Conservation (phyloP, 805 yeast genomes). For the Blastobotrys peoriensis region DNA sequence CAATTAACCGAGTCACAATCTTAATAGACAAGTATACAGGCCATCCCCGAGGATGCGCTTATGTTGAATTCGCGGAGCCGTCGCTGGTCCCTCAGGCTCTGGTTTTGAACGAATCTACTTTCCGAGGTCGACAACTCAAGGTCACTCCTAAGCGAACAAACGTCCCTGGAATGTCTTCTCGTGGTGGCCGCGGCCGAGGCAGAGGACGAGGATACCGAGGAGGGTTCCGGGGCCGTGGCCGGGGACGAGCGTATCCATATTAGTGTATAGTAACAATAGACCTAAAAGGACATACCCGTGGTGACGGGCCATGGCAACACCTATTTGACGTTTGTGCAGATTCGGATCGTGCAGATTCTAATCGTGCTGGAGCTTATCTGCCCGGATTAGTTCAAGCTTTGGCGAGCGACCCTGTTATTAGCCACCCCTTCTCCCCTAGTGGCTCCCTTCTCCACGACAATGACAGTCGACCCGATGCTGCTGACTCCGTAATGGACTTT, state of each 20-base stretch:
- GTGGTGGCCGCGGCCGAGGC: slow-evolving; percentile 49
- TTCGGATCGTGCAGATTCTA: too few species aligned
- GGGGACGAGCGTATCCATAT: slow-evolving; percentile 43
- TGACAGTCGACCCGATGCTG: slow-evolving; percentile 18
- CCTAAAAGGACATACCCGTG: too few species aligned
- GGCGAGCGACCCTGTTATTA: slow-evolving; percentile 19
- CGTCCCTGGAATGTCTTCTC: slow-evolving; percentile 58
- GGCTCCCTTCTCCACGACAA: slow-evolving; percentile 34
- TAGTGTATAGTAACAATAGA: too few species aligned
- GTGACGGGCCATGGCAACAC: too few species aligned
- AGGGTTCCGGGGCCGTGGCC: slow-evolving; percentile 34
- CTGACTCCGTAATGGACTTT: slow-evolving; percentile 10
- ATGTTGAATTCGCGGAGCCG: slow-evolving; percentile 71
- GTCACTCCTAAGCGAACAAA: slow-evolving; percentile 77
- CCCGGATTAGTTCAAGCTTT: not conserved
- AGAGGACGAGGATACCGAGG: slow-evolving; percentile 37
- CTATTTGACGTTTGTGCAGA: too few species aligned
- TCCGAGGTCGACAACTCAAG: slow-evolving; percentile 65
- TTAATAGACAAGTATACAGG: slow-evolving; percentile 68
- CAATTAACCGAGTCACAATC: slow-evolving; percentile 74
- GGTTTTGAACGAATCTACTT: slow-evolving; percentile 54
- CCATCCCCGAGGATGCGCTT: slow-evolving; percentile 82
- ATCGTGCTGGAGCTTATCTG: not conserved
- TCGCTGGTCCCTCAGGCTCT: slow-evolving; percentile 62
- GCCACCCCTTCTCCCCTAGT: slow-evolving; percentile 31